phyloP scores from a whole-genome alignment of 352 stramenopile species.

The Halophytophthora polymorphica region DNA sequence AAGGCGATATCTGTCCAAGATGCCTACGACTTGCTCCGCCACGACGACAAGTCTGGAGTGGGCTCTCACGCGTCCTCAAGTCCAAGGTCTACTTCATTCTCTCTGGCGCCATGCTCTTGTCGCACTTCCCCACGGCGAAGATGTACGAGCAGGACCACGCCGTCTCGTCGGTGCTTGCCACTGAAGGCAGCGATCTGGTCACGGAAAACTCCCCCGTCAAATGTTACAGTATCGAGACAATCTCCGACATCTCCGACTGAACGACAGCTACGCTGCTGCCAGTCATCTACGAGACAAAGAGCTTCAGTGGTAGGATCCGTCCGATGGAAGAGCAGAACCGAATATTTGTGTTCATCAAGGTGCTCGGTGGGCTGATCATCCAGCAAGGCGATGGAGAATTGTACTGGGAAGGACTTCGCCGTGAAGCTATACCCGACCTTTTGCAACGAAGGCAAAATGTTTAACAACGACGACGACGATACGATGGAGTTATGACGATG shows the following conservation, averaged over 20 bases:
- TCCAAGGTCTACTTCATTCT: conserved; percentile 20
- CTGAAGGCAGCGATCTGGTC: conserved; percentile 23
- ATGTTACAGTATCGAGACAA: conserved; percentile 23
- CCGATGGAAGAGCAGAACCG: conserved; percentile 10
- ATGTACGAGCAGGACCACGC: conserved; percentile 19
- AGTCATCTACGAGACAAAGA: conserved; percentile 21
- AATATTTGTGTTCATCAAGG: conserved; percentile 23
- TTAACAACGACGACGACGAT: too few relatives aligned
- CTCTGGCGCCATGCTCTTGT: conserved; percentile 27
- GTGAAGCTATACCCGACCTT: conserved; percentile 21
- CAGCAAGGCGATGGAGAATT: conserved; percentile 3
- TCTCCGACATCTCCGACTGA: conserved; percentile 25
- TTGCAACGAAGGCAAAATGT: conserved; percentile 11
- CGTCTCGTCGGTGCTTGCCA: conserved; percentile 18
- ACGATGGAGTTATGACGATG: too few relatives aligned
- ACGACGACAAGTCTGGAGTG: conserved; percentile 24
- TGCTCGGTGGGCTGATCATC: conserved; percentile 21
- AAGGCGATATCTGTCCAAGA: too few relatives aligned
- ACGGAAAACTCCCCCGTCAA: conserved; percentile 21
- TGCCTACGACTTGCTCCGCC: conserved; percentile 9
- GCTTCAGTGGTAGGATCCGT: conserved; percentile 24
- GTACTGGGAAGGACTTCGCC: conserved; percentile 10
- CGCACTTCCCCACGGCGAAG: conserved; percentile 14
- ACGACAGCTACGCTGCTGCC: conserved; percentile 23
- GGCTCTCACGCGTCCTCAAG: conserved; percentile 15